Conservation (phyloP, 768 basidiomycete genomes). For the Dioszegia hungarica region DNA sequence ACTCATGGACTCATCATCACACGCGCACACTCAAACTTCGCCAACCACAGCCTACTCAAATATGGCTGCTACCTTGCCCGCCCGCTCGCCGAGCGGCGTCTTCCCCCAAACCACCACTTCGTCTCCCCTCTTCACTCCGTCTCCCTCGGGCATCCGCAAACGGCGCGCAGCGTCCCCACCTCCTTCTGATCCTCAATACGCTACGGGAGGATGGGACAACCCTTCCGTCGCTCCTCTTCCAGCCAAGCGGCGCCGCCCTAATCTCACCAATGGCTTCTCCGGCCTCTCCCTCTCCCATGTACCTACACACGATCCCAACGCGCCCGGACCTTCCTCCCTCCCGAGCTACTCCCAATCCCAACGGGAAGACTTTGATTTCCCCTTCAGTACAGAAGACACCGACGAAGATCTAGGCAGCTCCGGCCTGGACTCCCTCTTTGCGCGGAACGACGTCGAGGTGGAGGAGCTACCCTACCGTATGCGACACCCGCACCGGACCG, state of each 20-base stretch:
- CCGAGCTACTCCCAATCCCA: slow-evolving; percentile 3
- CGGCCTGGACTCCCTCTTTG: not conserved
- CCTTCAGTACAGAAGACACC: not conserved
- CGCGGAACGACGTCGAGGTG: slow-evolving; percentile 1
- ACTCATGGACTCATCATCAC: no score
- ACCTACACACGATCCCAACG: not conserved
- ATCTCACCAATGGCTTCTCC: slow-evolving; percentile 33
- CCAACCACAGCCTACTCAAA: no score
- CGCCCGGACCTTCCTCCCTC: not conserved
- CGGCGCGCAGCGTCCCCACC: slow-evolving; percentile 6
- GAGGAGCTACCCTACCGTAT: slow-evolving; percentile 3
- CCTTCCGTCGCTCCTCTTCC: not conserved
- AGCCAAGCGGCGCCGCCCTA: slow-evolving; percentile 31
- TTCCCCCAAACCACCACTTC: not conserved
- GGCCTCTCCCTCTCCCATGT: slow-evolving; percentile 18
- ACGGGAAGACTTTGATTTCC: no score
- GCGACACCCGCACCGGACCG: not conserved
- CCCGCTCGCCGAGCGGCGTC: not conserved
- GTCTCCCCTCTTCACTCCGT: not conserved
- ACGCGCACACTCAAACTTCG: no score
- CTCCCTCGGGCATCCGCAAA: not conserved
- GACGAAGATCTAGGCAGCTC: slow-evolving; percentile 7
- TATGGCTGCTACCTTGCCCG: no score
- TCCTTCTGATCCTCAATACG: not conserved
- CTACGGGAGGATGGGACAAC: not conserved